A percentile compares a stretch with the other conserved stretches of the same genome.
These are phyloP conservation scores for Tolypocladium album DNA, from an alignment of 2,329 filamentous ascomycete genomes.

Conservation along the genomic window DNA sequence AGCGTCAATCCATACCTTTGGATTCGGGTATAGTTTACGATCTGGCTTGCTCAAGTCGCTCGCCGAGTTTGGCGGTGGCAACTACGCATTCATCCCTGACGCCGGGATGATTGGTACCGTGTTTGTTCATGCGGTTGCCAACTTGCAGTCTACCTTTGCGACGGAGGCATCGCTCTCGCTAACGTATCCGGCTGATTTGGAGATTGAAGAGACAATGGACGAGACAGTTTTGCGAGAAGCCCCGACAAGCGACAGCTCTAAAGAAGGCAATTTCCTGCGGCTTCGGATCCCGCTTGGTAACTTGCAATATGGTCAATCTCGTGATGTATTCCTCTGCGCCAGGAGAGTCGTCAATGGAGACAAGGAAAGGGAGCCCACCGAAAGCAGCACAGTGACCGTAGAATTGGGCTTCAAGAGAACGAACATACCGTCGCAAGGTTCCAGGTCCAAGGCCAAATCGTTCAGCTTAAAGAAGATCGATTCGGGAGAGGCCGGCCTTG, in stretches of 20 bases:
- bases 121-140: slow-evolving; percentile 51
- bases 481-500: not conserved
- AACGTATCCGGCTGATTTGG: slow-evolving; percentile 22
- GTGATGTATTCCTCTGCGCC: slow-evolving; percentile 39
- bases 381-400: slow-evolving; percentile 16
- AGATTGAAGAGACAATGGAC: slow-evolving; percentile 28
- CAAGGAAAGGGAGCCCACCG: not conserved
- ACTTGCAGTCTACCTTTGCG: slow-evolving; percentile 48
- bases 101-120: slow-evolving; percentile 53
- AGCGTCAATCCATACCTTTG: slow-evolving; percentile 29
- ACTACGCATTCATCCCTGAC: slow-evolving; percentile 51
- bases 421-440: not conserved
- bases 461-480: not conserved
- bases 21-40: slow-evolving; percentile 21
- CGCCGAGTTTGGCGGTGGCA: slow-evolving; percentile 44
- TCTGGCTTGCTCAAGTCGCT: slow-evolving; percentile 48
- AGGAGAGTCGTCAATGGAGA: slow-evolving; percentile 10
- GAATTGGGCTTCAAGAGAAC: slow-evolving; percentile 22
- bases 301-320: slow-evolving; percentile 50
- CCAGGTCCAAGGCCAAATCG: not conserved
- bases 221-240: slow-evolving; percentile 24
- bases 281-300: slow-evolving; percentile 36
- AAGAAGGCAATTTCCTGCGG: slow-evolving; percentile 7
- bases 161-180: slow-evolving; percentile 33
- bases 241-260: slow-evolving; percentile 4